A percentile compares a stretch with the other conserved stretches of the same genome.
Evolutionary conservation across 805 yeast genomes (phyloP).

Genomic region (Ogataea wickerhamii): DNA sequence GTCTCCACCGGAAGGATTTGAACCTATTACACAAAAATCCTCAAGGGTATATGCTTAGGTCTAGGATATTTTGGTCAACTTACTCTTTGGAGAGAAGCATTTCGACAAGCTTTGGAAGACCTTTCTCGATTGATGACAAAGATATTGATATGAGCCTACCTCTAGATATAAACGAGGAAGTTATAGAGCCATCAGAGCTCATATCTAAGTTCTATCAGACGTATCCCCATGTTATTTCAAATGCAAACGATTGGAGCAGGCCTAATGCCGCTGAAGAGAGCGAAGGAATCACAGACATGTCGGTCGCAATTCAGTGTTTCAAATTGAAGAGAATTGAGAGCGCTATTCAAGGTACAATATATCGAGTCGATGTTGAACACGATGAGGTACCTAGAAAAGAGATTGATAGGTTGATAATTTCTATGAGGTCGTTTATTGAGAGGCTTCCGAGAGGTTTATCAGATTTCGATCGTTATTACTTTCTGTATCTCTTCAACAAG

Average conservation of each 20-base stretch:
- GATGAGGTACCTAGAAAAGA: slow-evolving; percentile 3
- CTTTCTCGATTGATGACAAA: slow-evolving; percentile 45
- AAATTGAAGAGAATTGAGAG: slow-evolving; percentile 17
- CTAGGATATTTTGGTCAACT: slow-evolving; percentile 40
- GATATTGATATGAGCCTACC: slow-evolving; percentile 47
- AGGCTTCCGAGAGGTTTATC: no score
- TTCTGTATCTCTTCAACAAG: no score
- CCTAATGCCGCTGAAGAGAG: background rate
- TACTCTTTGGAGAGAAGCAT: slow-evolving; percentile 47
- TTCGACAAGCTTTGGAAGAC: slow-evolving; percentile 46
- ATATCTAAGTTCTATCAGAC: background rate
- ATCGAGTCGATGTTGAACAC: slow-evolving; percentile 17
- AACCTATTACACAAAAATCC: no score
- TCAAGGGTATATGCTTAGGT: slow-evolving; percentile 10
- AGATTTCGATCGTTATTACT: no score
- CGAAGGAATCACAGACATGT: slow-evolving; percentile 5
- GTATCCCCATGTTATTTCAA: background rate
- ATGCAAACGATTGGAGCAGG: background rate
- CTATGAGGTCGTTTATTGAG: no score
- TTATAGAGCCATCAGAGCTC: slow-evolving; percentile 5
- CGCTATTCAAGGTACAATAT: slow-evolving; percentile 14
- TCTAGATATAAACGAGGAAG: slow-evolving; percentile 13
- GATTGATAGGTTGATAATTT: slow-evolving; percentile 2
- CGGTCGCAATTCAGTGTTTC: slow-evolving; percentile 11
- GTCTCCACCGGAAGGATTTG: no score